phyloP scores from a whole-genome alignment of 495 filamentous ascomycete species.

The Viridothelium virens region DNA sequence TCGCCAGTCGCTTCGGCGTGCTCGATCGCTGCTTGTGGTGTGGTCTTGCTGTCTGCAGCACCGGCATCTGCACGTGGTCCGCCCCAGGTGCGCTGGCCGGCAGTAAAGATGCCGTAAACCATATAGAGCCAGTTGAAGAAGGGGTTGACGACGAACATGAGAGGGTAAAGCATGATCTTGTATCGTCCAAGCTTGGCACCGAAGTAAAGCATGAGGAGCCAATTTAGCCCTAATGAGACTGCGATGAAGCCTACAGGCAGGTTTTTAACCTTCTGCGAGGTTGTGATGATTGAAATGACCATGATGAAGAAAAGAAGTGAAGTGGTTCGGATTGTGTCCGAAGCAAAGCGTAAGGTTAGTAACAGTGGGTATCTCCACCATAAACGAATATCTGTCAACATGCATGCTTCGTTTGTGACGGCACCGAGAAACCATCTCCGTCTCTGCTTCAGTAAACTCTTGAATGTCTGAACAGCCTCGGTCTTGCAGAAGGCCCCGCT shows the following conservation, averaged over 20 bases:
- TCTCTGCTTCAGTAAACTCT: constrained; percentile 84
- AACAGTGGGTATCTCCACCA: constrained; percentile 90
- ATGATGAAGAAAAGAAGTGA: constrained; percentile 94
- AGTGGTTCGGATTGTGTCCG: constrained; percentile 94
- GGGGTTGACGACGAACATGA: constrained; percentile 94
- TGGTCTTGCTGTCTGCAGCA: constrained; percentile 67
- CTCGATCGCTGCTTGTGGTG: constrained; percentile 75
- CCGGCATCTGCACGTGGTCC: constrained; percentile 90
- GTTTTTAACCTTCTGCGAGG: constrained; percentile 64
- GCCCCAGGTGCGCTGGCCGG: constrained; percentile 93
- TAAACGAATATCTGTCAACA: constrained; percentile 88
- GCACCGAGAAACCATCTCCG: constrained; percentile 96
- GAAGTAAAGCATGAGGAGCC: constrained; percentile 95
- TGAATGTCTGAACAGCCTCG: constrained; percentile 85
- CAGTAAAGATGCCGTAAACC: constrained; percentile 82
- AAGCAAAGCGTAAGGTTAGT: constrained; percentile 83
- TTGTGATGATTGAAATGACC: constrained; percentile 79
- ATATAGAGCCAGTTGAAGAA: constrained; percentile 99
- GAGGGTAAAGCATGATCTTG: constrained; percentile 88
- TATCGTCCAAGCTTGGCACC: constrained; percentile 75
- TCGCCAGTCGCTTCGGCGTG: constrained; percentile 72
- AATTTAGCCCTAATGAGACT: constrained; percentile 91
- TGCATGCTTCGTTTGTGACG: constrained; percentile 97
- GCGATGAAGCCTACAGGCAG: constrained; percentile 91
- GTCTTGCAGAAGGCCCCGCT: constrained; percentile 98